Conservation (phyloP, 2,329 filamentous ascomycete species). For the Aureobasidium subglaciale region DNA sequence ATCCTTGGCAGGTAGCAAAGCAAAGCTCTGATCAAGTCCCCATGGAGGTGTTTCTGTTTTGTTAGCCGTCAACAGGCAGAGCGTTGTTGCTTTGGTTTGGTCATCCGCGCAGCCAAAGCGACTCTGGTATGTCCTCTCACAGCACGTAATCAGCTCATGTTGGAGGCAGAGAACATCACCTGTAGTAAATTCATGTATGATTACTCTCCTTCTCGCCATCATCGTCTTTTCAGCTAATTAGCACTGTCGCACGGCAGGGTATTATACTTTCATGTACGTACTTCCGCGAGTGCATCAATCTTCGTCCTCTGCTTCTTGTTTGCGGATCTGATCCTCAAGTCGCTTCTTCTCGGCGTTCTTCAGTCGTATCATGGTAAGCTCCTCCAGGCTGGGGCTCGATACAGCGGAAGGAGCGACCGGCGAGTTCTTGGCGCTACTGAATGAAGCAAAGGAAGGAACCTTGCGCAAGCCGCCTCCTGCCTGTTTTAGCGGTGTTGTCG, state of each 20-base stretch:
- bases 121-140: background rate
- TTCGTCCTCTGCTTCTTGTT: conserved; percentile 23
- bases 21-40: conserved; percentile 16
- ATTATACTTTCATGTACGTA: background rate
- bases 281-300: background rate
- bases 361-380: conserved; percentile 39
- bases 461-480: conserved; percentile 28
- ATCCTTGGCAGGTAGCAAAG: conserved; percentile 22
- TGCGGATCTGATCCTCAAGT: conserved; percentile 39
- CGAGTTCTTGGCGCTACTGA: conserved; percentile 25
- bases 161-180: background rate
- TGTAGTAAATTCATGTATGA: conserved; percentile 1
- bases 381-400: conserved; percentile 31
- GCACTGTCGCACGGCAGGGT: background rate
- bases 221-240: background rate
- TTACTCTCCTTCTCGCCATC: background rate
- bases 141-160: background rate
- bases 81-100: no score
- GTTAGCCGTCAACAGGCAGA: background rate
- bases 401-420: conserved; percentile 12
- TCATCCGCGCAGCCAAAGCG: no score
- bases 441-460: conserved; percentile 38
- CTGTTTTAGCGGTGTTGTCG: conserved; percentile 24
- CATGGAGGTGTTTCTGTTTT: no score
- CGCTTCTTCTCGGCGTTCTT: conserved; percentile 39